Base-by-base conservation (phyloP, 1,284 basidiomycete genomes). In the Retiboletus fuscus region DNA sequence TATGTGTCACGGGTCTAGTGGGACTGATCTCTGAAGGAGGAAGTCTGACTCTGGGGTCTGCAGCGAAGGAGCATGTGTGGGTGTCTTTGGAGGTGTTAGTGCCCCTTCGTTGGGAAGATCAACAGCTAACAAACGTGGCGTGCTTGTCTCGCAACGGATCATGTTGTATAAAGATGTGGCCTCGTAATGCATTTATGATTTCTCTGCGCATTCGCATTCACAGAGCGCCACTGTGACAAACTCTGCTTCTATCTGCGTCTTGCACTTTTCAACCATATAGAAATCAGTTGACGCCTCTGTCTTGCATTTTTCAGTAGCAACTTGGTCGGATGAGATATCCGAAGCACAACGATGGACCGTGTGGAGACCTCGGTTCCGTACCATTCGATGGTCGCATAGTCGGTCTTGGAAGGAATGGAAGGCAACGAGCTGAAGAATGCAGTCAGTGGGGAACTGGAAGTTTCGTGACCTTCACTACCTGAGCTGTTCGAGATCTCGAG, bases 141-240 rank as follows among this genome's bases (percentile, higher is more conserved):
- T 87, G 66, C 82, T 85, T 51, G 75, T 77, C 69, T 84, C 84
- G n/a, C 82, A 82, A 24, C 84, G 83, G 43, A 85, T 84, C 55
- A 80, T 82, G 71, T 75, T 63, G 74, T 78, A 83, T 16, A 89
- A 58, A 60, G 88, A 87, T 1, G 89, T 88, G 1, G 91, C 91
- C 68, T 85, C 84, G 64, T 85, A 91, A 10, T 82, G 78, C 0
- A 89, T 91, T 63, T 85, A 84, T 70, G 86, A 90, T 46, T 68
- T 71, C 43, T 79, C 79, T 2, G 80, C 78, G 39, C 77, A 79
- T 57, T 87, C 84, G 26, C 85, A 85, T 58, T 84, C 79, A 69
- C 87, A 88, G 13, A 86, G 61, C 64, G 87, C 87, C 0, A 88
- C 88, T 0, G 90, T 91, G 44, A 85, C 79, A 69, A 86, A 90